Percentiles rank a stretch among this genome's conserved stretches.
phyloP scores from a whole-genome alignment of 805 yeast species.

The Zygosaccharomyces gambellarensis region DNA sequence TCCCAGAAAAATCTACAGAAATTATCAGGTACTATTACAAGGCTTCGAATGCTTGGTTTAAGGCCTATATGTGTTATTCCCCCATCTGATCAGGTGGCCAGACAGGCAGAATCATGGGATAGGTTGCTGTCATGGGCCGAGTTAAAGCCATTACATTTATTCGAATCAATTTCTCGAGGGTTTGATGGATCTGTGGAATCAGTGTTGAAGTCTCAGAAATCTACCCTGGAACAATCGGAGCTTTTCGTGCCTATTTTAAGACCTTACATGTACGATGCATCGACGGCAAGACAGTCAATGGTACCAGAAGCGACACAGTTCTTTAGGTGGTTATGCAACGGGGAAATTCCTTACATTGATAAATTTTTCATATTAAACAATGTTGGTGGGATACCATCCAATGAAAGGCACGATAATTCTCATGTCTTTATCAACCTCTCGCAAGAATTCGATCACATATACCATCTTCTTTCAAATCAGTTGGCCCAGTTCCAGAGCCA shows the following conservation, averaged over 20 bases:
- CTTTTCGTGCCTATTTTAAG: slow-evolving; percentile 44
- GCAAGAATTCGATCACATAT: slow-evolving; percentile 53
- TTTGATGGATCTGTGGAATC: slow-evolving; percentile 18
- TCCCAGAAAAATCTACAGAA: slow-evolving; percentile 10
- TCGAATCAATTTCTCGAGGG: slow-evolving; percentile 21
- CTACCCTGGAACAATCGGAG: slow-evolving; percentile 13
- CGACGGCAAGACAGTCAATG: slow-evolving; percentile 38
- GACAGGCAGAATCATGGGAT: slow-evolving; percentile 27
- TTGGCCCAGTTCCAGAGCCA: slow-evolving; percentile 9
- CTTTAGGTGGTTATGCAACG: slow-evolving; percentile 31
- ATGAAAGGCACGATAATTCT: slow-evolving; percentile 71
- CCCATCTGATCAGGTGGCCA: slow-evolving; percentile 20
- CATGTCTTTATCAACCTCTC: slow-evolving; percentile 83
- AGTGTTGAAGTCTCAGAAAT: slow-evolving; percentile 15
- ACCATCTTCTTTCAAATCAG: slow-evolving; percentile 8
- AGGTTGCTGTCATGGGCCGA: slow-evolving; percentile 19
- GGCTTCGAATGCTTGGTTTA: slow-evolving; percentile 47
- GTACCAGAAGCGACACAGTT: slow-evolving; percentile 38
- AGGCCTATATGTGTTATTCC: slow-evolving; percentile 66
- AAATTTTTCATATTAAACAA: slow-evolving; percentile 76
- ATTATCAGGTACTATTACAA: slow-evolving; percentile 25
- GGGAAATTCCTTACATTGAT: slow-evolving; percentile 48
- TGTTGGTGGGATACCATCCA: slow-evolving; percentile 86
- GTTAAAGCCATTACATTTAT: slow-evolving; percentile 25
- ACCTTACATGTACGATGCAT: slow-evolving; percentile 65